Evolutionary conservation across 768 basidiomycete species (phyloP), one percentile per base, ranked within the genome.

Genomic region (Suillus variegatus): DNA sequence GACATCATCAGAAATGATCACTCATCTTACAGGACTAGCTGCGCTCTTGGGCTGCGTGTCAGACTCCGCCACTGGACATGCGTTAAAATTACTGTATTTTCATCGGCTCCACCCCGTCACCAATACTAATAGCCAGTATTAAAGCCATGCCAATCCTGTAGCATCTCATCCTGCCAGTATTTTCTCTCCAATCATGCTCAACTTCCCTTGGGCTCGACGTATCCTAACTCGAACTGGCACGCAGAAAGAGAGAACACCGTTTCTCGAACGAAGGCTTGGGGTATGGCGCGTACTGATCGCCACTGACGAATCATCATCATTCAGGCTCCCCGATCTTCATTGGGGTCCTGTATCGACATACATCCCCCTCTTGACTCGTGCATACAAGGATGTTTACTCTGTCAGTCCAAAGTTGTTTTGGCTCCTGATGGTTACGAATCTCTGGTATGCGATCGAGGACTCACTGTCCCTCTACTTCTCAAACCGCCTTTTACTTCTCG

Each of bases 251-350:
- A 46, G 57, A 32, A 3, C 20, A 8, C 36, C 57, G 6, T 62
- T 51, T 41, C 36, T 52, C 8, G 73, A 74, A 46, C 55, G 67
- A 38, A 54, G 10, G 8, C 61, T 74, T 38, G 73, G 73, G 13
- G 61, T 74, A 38, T 74, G 73, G 73, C 74, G 72, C 18, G 36
- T 75, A 36, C 61, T 72, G 12, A 40, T 74, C 18, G 22, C 60
- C n/a, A 66, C 70, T 13, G 66, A 71, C 22, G 41, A 18, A 28
- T 43, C 54, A 13, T 46, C 60, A 13, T n/a, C 16, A 14, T 63
- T 65, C n/a, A 49, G 41, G 16, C 25, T 65, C 4, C 60, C 68
- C 40, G 57, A 62, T 28, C 41, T 72, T 40, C 52, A 60, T 20
- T 72, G 28, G 56, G 46, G 66, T n/a, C 25, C 49, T 32, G 4